Evolutionary conservation across 257 asterid genomes (phyloP), one percentile per base, ranked within the genome.

Genomic region (Osmanthus fragrans): DNA sequence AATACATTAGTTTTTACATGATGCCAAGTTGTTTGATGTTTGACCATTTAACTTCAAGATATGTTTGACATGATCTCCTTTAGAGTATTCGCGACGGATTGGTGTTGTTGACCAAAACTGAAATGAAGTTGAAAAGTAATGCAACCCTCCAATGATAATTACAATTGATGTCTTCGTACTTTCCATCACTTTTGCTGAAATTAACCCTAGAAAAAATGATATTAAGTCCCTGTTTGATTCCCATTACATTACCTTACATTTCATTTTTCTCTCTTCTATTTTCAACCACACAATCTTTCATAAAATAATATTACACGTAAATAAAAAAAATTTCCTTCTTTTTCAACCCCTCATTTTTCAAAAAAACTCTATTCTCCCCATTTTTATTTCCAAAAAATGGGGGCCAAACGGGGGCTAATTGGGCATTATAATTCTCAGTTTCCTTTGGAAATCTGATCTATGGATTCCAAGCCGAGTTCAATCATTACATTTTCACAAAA

Each of bases 81-180:
- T 47, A 47, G 1, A 16, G 21, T 47, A 47, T 47, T 15, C 21
- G 0, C 8, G 58, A 47, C 18, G 58, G 8, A 47, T 47, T 18
- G 6, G n/a, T 16, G 56, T 15, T 47, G 58, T 78, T 78, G 72
- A 60, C 47, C 65, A 73, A 60, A 77, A 39, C 27, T 30, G 11
- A 75, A 74, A 75, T 10, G 12, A 30, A 75, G 25, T 27, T 33
- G 70, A 34, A 32, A 58, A 5, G 1, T 32, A 23, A 19, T 69
- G 82, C 65, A 11, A 51, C 47, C 23, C 18, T 75, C 73, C 70
- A 42, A 68, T 45, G 37, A 56, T 56, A 23, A 69, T 64, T 47
- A 15, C 58, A 15, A 47, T 47, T 47, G n/a, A 15, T 16, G 58
- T 47, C 58, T 47, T 47, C 19, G 5, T 45, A 5, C 19, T 45